Conservation (phyloP, 2,329 filamentous ascomycete genomes). For the Furcasterigmium furcatum region DNA sequence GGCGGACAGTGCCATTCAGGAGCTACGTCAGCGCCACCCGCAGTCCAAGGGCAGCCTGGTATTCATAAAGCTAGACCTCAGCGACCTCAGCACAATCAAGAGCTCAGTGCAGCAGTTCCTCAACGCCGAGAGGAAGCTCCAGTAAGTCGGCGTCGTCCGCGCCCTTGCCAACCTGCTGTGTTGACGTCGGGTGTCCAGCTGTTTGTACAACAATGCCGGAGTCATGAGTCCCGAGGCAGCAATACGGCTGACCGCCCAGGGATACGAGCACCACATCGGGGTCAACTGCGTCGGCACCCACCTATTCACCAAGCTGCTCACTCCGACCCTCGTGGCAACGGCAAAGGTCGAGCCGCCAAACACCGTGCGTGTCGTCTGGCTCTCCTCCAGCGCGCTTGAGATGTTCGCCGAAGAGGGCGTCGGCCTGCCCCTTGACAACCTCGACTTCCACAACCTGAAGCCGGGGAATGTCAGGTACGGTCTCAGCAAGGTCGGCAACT, state of each 20-base stretch:
- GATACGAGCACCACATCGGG: constrained; percentile 17
- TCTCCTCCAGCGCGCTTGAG: constrained; percentile 20
- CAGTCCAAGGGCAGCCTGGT: constrained; percentile 24
- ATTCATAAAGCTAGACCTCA: constrained; percentile 37
- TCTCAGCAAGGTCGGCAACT: constrained; percentile 23
- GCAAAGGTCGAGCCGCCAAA: background rate
- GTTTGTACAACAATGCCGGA: constrained; percentile 34
- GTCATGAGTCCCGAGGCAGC: constrained; percentile 24
- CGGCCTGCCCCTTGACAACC: constrained; percentile 18
- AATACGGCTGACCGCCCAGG: constrained; percentile 21
- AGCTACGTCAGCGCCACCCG: constrained; percentile 18
- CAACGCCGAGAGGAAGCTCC: too few relatives aligned
- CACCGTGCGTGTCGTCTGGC: constrained; percentile 22
- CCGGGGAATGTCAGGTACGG: constrained; percentile 18
- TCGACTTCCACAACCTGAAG: constrained; percentile 17
- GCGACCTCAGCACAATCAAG: constrained; percentile 22
- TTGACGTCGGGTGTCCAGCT: too few relatives aligned
- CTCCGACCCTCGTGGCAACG: constrained; percentile 11
- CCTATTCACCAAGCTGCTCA: constrained; percentile 17
- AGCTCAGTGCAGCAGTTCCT: constrained; percentile 22
- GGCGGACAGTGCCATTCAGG: constrained; percentile 32
- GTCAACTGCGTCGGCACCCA: constrained; percentile 18
- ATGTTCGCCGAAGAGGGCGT: constrained; percentile 15
- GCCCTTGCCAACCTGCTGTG: too few relatives aligned
- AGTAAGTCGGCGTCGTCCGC: too few relatives aligned